Conservation (phyloP, 2,329 filamentous ascomycete genomes). For the Alternaria ventricosa region DNA sequence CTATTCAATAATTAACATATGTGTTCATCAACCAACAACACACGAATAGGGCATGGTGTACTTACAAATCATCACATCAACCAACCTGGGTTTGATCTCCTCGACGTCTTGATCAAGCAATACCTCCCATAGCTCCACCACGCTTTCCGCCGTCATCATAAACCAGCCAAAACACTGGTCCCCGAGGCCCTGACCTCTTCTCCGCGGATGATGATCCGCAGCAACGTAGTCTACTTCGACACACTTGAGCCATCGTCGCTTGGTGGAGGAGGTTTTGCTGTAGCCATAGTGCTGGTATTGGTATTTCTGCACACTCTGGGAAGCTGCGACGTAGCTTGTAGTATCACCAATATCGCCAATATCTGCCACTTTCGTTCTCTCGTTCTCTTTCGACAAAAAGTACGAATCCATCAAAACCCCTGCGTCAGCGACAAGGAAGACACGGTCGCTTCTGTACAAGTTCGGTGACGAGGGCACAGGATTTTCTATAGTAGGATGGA, state of each 20-base stretch:
- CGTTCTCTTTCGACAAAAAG: background rate
- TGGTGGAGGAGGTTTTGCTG: background rate
- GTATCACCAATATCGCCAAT: background rate
- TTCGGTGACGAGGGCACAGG: background rate
- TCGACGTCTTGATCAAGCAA: background rate
- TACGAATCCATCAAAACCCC: background rate
- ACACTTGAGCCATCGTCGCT: background rate
- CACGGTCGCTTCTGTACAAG: background rate
- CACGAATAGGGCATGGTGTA: background rate
- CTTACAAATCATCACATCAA: background rate
- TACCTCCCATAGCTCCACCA: background rate
- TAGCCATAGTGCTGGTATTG: background rate
- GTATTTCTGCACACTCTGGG: background rate
- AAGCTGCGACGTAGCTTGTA: background rate
- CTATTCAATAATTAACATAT: background rate
- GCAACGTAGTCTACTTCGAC: background rate
- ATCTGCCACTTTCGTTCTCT: background rate
- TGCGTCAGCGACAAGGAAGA: background rate
- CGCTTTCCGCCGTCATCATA: background rate
- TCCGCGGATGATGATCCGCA: background rate
- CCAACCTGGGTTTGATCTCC: background rate
- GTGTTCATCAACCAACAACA: background rate
- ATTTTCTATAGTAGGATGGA: background rate
- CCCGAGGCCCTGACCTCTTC: background rate
- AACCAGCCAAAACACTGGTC: background rate